Evolutionary conservation across 257 asterid genomes (phyloP).

Genomic region (Primulina huaijiensis): DNA sequence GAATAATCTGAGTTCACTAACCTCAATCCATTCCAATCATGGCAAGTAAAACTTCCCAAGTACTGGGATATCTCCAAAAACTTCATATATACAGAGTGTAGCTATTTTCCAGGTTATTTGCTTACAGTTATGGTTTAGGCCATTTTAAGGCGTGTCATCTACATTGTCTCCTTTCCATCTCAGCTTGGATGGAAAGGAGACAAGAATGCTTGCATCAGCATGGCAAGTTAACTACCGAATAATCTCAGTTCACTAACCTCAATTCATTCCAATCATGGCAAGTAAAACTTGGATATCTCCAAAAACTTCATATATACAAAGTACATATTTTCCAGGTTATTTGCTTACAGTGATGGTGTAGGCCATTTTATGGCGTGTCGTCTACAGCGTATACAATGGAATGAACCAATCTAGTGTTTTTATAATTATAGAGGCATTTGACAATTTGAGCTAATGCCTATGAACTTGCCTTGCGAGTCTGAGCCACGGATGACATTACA

Average conservation of each 20-base stretch:
- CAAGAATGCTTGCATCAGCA: too few species aligned
- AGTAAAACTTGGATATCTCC: too few species aligned
- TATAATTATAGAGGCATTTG: conserved; percentile 18
- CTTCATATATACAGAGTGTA: conserved; percentile 2
- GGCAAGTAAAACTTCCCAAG: neutral
- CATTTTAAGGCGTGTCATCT: conserved; percentile 8
- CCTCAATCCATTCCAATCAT: too few species aligned
- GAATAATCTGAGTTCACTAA: too few species aligned
- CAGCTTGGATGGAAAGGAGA: too few species aligned
- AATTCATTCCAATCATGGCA: too few species aligned
- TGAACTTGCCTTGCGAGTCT: conserved; percentile 39
- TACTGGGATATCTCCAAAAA: neutral
- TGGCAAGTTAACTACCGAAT: too few species aligned
- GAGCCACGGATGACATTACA: conserved; percentile 57
- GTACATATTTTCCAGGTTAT: conserved; percentile 8
- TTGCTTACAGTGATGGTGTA: neutral
- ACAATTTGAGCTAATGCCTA: conserved; percentile 18
- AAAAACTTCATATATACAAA: conserved; percentile 3
- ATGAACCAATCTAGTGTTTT: conserved; percentile 27
- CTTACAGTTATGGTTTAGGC: conserved; percentile 1
- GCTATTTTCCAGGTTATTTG: conserved; percentile 7
- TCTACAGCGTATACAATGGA: conserved; percentile 30
- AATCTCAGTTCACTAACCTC: too few species aligned
- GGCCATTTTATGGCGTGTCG: conserved; percentile 5
- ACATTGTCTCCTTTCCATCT: neutral